A percentile compares a stretch with the other conserved stretches of the same genome.
phyloP scores from a whole-genome alignment of 2,329 filamentous ascomycete genomes.

The Penicillium psychrosexuale region DNA sequence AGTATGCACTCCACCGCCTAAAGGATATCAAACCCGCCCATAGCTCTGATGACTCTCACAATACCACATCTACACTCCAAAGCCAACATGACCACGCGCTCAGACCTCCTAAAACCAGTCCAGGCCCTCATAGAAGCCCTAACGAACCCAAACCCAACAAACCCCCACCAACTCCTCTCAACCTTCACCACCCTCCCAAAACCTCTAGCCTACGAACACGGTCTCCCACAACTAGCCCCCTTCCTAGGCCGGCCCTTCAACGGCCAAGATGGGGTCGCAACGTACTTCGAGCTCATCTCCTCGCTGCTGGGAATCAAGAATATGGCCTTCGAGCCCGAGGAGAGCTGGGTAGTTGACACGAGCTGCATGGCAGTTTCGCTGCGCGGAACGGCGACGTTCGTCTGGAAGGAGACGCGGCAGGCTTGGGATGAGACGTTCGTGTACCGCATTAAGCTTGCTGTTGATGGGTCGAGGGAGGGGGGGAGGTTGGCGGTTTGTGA shows the following conservation, averaged over 20 bases:
- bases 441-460: constrained; percentile 39
- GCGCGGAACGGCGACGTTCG: constrained; percentile 35
- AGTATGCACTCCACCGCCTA: neutral
- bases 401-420: constrained; percentile 34
- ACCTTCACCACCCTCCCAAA: constrained; percentile 34
- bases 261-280: constrained; percentile 32
- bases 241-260: constrained; percentile 44
- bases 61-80: neutral
- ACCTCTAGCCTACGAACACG: constrained; percentile 39
- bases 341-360: constrained; percentile 39
- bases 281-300: constrained; percentile 39
- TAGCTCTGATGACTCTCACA: neutral
- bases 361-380: constrained; percentile 32
- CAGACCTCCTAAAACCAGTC: constrained; percentile 26
- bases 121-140: constrained; percentile 33
- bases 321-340: constrained; percentile 38
- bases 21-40: neutral
- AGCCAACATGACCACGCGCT: constrained; percentile 11
- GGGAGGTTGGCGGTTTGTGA: constrained; percentile 33
- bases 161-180: constrained; percentile 28
- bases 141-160: constrained; percentile 21
- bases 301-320: constrained; percentile 32
- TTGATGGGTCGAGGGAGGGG: constrained; percentile 15
- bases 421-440: constrained; percentile 43
- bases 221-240: constrained; percentile 40